Percentiles rank a stretch among this genome's conserved stretches.
These are phyloP conservation scores for Microbotryum lychnidis-dioicae DNA, from an alignment of 1,284 basidiomycete genomes.

Conservation along the genomic window DNA sequence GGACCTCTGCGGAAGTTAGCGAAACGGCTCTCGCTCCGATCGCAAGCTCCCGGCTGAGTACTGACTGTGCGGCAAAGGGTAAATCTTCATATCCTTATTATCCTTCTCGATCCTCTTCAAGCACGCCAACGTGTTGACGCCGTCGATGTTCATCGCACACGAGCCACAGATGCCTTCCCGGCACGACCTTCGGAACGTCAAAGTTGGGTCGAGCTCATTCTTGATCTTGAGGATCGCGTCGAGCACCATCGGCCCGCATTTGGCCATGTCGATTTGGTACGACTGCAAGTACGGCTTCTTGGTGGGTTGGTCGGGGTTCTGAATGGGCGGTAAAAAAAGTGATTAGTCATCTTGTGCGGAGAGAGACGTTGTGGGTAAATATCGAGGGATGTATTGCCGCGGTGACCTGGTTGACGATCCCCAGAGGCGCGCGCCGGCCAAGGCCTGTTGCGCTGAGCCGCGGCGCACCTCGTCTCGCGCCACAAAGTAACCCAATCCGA, in stretches of 20 bases:
- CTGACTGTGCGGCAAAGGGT: slow-evolving; percentile 95
- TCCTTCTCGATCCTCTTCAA: slow-evolving; percentile 87
- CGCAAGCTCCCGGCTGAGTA: slow-evolving; percentile 28
- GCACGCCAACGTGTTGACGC: slow-evolving; percentile 89
- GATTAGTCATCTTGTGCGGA: too few species aligned
- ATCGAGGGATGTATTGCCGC: too few species aligned
- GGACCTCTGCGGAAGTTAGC: too few species aligned
- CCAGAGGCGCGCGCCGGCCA: not conserved
- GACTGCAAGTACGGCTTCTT: slow-evolving; percentile 86
- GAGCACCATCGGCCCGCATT: slow-evolving; percentile 93
- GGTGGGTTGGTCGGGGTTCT: slow-evolving; percentile 93
- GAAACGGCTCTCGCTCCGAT: not conserved
- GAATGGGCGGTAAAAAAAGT: not conserved
- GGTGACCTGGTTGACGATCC: not conserved
- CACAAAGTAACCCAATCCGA: not conserved
- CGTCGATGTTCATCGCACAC: slow-evolving; percentile 99
- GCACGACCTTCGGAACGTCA: slow-evolving; percentile 94
- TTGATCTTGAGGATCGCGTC: slow-evolving; percentile 98
- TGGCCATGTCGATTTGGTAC: slow-evolving; percentile 87
- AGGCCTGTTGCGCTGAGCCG: not conserved
- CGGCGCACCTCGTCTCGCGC: not conserved
- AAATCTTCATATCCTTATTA: slow-evolving; percentile 76
- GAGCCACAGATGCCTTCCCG: slow-evolving; percentile 97
- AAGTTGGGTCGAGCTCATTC: slow-evolving; percentile 92
- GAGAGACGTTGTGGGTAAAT: too few species aligned